phyloP scores from a whole-genome alignment of 2,329 filamentous ascomycete species.

The Leptographium galeiforme region DNA sequence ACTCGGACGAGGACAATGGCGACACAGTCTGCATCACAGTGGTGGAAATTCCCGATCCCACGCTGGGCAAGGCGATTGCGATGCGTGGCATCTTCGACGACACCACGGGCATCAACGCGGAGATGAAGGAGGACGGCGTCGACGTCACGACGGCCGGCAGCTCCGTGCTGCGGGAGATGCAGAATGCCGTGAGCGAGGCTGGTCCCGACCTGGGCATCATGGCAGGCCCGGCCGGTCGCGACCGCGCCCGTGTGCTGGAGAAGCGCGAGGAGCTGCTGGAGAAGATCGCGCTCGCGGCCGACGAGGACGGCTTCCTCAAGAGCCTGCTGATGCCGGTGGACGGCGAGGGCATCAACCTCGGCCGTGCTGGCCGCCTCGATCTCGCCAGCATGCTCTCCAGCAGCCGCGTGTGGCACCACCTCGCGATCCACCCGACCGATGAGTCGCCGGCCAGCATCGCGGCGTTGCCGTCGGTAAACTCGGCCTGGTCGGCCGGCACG shows the following conservation, averaged over 20 bases:
- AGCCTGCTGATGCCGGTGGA: constrained; percentile 67
- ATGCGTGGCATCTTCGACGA: constrained; percentile 91
- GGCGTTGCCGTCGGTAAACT: constrained; percentile 57
- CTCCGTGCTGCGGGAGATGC: constrained; percentile 79
- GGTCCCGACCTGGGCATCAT: constrained; percentile 68
- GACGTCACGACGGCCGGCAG: constrained; percentile 60
- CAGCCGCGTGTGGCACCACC: constrained; percentile 90
- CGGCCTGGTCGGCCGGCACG: constrained; percentile 82
- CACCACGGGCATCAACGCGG: constrained; percentile 78
- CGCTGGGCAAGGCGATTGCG: constrained; percentile 74
- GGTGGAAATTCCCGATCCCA: constrained; percentile 68
- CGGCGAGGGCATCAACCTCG: constrained; percentile 68
- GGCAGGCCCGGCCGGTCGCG: constrained; percentile 50
- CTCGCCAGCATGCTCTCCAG: constrained; percentile 60
- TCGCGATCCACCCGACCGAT: constrained; percentile 84
- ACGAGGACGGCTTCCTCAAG: constrained; percentile 71
- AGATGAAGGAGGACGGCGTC: constrained; percentile 94
- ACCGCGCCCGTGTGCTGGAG: constrained; percentile 67
- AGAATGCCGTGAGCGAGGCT: constrained; percentile 62
- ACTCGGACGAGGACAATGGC: constrained; percentile 54
- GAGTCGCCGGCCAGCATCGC: constrained; percentile 64
- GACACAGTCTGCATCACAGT: constrained; percentile 86
- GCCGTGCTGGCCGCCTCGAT: constrained; percentile 66
- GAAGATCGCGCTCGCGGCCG: constrained; percentile 69
- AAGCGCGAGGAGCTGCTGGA: constrained; percentile 74